These are phyloP conservation scores for Botrytis elliptica DNA, from an alignment of 2,329 filamentous ascomycete species.

Conservation along the genomic window DNA sequence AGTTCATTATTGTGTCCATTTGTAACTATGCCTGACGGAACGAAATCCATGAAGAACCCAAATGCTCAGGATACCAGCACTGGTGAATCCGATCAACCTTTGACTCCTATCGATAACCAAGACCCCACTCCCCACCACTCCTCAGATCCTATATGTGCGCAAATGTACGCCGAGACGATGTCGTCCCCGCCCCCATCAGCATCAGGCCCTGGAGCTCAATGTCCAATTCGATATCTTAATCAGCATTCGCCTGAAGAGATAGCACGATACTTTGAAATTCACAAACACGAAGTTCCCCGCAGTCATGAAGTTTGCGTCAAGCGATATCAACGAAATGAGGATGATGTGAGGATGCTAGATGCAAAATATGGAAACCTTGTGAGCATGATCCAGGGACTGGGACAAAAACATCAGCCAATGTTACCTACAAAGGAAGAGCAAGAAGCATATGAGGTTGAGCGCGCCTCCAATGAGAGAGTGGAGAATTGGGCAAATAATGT, in stretches of 20 bases:
- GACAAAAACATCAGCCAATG: constrained; percentile 84
- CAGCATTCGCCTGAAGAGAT: constrained; percentile 92
- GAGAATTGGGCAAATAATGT: constrained; percentile 84
- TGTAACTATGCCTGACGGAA: constrained; percentile 41
- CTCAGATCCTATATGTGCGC: constrained; percentile 61
- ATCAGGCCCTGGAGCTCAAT: constrained; percentile 62
- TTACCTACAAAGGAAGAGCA: constrained; percentile 59
- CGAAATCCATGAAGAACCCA: constrained; percentile 27
- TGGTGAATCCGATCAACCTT: constrained; percentile 31
- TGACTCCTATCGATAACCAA: constrained; percentile 38
- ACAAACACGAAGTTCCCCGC: constrained; percentile 91
- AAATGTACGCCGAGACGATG: constrained; percentile 59
- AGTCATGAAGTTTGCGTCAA: constrained; percentile 92
- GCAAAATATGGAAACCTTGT: constrained; percentile 85
- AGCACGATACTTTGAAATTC: constrained; percentile 87
- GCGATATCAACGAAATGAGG: constrained; percentile 82
- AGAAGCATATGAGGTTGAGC: constrained; percentile 44
- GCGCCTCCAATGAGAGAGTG: constrained; percentile 66
- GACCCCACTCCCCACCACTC: constrained; percentile 50
- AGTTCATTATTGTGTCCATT: constrained; percentile 82
- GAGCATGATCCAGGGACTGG: constrained; percentile 90
- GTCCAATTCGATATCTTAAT: constrained; percentile 89
- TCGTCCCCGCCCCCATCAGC: constrained; percentile 46
- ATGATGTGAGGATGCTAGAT: constrained; percentile 83
- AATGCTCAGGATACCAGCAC: constrained; percentile 30